A percentile compares a stretch with the other conserved stretches of the same genome.
These are phyloP conservation scores for Petasospora fabianii DNA, from an alignment of 1,139 yeast species.

Conservation along the genomic window DNA sequence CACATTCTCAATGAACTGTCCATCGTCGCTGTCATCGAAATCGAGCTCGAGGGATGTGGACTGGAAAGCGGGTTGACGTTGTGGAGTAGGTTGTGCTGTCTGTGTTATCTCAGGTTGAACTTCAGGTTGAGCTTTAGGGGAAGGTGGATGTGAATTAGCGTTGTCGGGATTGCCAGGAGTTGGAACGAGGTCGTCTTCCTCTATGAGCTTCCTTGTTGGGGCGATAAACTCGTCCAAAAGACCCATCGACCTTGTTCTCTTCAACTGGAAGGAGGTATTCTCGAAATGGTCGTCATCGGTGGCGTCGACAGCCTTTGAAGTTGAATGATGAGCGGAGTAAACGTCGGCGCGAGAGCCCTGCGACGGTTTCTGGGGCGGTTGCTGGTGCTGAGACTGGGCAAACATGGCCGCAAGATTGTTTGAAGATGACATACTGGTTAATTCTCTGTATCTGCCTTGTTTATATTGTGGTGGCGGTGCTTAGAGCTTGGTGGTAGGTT, in stretches of 20 bases:
- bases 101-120: too few species aligned
- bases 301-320: slow-evolving; percentile 62
- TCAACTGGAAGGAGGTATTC: slow-evolving; percentile 69
- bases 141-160: too few species aligned
- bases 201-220: slow-evolving; percentile 33
- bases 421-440: slow-evolving; percentile 20
- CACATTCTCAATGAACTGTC: slow-evolving; percentile 25
- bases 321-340: slow-evolving; percentile 33
- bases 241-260: slow-evolving; percentile 83
- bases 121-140: too few species aligned
- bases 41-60: slow-evolving; percentile 9
- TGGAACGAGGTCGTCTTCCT: slow-evolving; percentile 20
- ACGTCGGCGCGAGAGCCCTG: slow-evolving; percentile 11
- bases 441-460: neutral
- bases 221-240: slow-evolving; percentile 68
- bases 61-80: too few species aligned
- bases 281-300: slow-evolving; percentile 68
- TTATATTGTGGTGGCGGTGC: too few species aligned
- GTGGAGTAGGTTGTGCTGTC: slow-evolving; percentile 5
- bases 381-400: slow-evolving; percentile 16
- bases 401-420: slow-evolving; percentile 24
- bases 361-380: slow-evolving; percentile 8
- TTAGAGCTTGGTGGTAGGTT: too few species aligned
- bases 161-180: too few species aligned
- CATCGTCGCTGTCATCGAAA: slow-evolving; percentile 21